These are phyloP conservation scores for Wickerhamiella parazyma DNA, from an alignment of 805 yeast genomes.

Conservation along the genomic window DNA sequence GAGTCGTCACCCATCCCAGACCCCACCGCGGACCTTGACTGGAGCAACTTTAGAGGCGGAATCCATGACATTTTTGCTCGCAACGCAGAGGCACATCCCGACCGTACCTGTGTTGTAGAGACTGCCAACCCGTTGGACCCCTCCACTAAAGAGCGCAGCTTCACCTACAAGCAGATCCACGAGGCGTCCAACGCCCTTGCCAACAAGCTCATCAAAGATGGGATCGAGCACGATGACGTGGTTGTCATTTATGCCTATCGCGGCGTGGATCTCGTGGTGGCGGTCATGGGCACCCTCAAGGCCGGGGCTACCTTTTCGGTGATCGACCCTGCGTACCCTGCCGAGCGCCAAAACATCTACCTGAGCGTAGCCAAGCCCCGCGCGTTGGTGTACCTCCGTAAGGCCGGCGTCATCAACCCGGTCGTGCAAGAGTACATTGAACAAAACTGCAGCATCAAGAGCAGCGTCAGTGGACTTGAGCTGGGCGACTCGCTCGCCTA, in stretches of 20 bases:
- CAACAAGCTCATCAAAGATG: slow-evolving; percentile 66
- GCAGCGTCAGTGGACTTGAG: slow-evolving; percentile 65
- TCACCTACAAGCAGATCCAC: slow-evolving; percentile 77
- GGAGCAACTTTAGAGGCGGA: slow-evolving; percentile 87
- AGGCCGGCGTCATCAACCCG: slow-evolving; percentile 73
- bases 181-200: slow-evolving; percentile 90
- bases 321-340: slow-evolving; percentile 98
- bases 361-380: slow-evolving; percentile 85
- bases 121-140: slow-evolving; percentile 49
- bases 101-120: slow-evolving; percentile 82
- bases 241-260: slow-evolving; percentile 97
- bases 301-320: slow-evolving; percentile 99
- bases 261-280: slow-evolving; percentile 92
- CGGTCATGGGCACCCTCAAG: slow-evolving; percentile 94
- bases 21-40: slow-evolving; percentile 75
- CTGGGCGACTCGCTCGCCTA: slow-evolving; percentile 58
- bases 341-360: slow-evolving; percentile 91
- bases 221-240: slow-evolving; percentile 81
- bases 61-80: slow-evolving; percentile 89
- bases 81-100: slow-evolving; percentile 76
- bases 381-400: slow-evolving; percentile 77
- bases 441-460: slow-evolving; percentile 55
- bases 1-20: slow-evolving; percentile 56
- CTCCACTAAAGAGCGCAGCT: slow-evolving; percentile 44
- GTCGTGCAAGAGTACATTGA: slow-evolving; percentile 66